Base-by-base conservation (phyloP, 2,329 filamentous ascomycete species). In the Fusarium cyanostomum region DNA sequence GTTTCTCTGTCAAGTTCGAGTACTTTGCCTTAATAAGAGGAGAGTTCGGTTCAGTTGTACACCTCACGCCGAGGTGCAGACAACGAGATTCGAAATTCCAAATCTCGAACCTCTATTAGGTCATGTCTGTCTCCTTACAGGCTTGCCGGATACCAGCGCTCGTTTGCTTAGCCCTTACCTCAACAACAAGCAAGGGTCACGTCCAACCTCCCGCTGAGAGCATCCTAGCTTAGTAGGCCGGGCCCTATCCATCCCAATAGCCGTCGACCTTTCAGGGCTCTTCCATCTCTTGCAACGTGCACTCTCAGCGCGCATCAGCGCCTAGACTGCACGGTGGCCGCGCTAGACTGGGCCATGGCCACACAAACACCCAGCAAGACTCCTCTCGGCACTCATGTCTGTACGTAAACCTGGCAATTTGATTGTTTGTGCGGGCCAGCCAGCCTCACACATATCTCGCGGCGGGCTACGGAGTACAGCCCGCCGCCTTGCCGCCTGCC, bases 381-480 rank as follows among this genome's bases (percentile, higher is more conserved):
- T 38, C 21, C 24, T 39, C 37, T 39, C 37, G 37, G 39, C 41
- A 50, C 41, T 54, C 38, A 52, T 21, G 34, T 35, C 21, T 44
- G 48, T 54, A 62, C 39, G 52, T 53, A 59, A 65, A 53, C 31
- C 35, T 31, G n/a, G 39, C 43, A 44, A 53, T 39, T 53, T 42
- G 35, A 31, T 57, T 37, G 12, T 31, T 42, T 33, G 35, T 33
- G 53, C 38, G 59, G 35, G 27, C 26, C 43, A 31, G 33, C 37
- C 27, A 16, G 34, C 35, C 34, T 35, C 35, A 30, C 21, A 49
- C 44, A 24, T 53, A 58, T 59, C 53, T 62, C 46, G 38, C 41
- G 34, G 33, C 41, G 27, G 24, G n/a, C n/a, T n/a, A n/a, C n/a
- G n/a, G n/a, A n/a, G 33, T 24, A n/a, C 35, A 30, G 15, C 27